Base-by-base conservation (phyloP, 192 early-diverging fungal species). In the Coemansia guatemalensis region DNA sequence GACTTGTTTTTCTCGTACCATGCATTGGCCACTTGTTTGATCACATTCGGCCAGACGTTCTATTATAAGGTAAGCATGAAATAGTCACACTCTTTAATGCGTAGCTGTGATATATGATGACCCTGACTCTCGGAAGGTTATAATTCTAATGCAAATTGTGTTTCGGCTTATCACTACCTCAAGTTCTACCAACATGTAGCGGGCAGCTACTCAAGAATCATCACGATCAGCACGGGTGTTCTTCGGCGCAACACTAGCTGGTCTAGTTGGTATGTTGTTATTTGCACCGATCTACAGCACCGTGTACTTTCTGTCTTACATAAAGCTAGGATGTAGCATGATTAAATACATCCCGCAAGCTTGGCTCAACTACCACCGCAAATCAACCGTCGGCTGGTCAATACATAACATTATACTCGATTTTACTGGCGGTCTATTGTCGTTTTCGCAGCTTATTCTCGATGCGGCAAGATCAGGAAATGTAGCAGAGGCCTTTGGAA, bases 1-100 rank as follows among this genome's bases (percentile, higher is more conserved):
- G 95, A 97, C 78, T 87, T 96, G 41, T 80, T 92, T 27, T 97
- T 97, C 75, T 83, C 90, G 3, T 73, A 89, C n/a, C 93, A 97
- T 77, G 95, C 93, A 5, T 82, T 93, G 30, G 23, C 82, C 0
- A 60, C 94, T 5, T 83, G 89, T 8, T 53, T 76, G 0, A 50
- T 89, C 18, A 89, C 89, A 0, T 69, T 91, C 48, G 53, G 58
- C 0, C 91, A 93, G 69, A 82, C 88, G 5, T 83, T 87, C 55
- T 60, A 71, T 21, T 93, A 93, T 69, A 85, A 89, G 75, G 86
- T 87, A 82, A 47, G 62, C n/a, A 20, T 12, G 8, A 53, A 50
- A 39, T 48, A 48, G 41, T 32, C 8, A 8, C n/a, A 20, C 18
- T 33, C 7, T 6, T 23, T 23, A 44, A 44, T 12, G 39, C 12